These are phyloP conservation scores for Hanseniaspora mollemarum DNA, from an alignment of 805 yeast species.

Conservation along the genomic window DNA sequence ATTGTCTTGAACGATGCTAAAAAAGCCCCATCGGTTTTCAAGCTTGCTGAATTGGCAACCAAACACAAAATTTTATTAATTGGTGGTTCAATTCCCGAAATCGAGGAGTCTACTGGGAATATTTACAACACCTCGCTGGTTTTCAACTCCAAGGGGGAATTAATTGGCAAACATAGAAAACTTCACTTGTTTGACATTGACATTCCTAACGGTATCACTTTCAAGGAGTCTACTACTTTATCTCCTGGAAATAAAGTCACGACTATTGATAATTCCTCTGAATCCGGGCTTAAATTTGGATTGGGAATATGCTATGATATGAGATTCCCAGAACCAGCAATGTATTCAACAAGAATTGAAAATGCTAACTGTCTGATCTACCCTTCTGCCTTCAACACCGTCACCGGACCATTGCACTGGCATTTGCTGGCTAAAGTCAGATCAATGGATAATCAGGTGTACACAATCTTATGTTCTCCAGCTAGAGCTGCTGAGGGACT, in stretches of 20 bases:
- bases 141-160: slow-evolving; percentile 57
- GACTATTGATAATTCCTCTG: slow-evolving; percentile 30
- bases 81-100: slow-evolving; percentile 91
- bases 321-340: slow-evolving; percentile 68
- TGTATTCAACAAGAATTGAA: slow-evolving; percentile 49
- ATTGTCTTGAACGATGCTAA: slow-evolving; percentile 58
- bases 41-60: slow-evolving; percentile 57
- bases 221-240: slow-evolving; percentile 67
- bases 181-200: slow-evolving; percentile 87
- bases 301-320: slow-evolving; percentile 78
- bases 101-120: slow-evolving; percentile 42
- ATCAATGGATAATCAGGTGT: slow-evolving; percentile 64
- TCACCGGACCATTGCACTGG: slow-evolving; percentile 80
- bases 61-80: slow-evolving; percentile 51
- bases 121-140: slow-evolving; percentile 64
- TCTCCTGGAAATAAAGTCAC: slow-evolving; percentile 77
- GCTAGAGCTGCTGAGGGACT: slow-evolving; percentile 52
- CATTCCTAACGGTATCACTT: slow-evolving; percentile 80
- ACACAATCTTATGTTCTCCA: slow-evolving; percentile 74
- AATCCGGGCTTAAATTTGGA: slow-evolving; percentile 48
- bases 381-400: slow-evolving; percentile 77
- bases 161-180: slow-evolving; percentile 82
- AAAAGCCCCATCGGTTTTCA: slow-evolving; percentile 41
- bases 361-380: slow-evolving; percentile 66
- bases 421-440: slow-evolving; percentile 60